A percentile compares a stretch with the other conserved stretches of the same genome.
phyloP scores from a whole-genome alignment of 345 rosid genomes.

The Fremontodendron californicum region DNA sequence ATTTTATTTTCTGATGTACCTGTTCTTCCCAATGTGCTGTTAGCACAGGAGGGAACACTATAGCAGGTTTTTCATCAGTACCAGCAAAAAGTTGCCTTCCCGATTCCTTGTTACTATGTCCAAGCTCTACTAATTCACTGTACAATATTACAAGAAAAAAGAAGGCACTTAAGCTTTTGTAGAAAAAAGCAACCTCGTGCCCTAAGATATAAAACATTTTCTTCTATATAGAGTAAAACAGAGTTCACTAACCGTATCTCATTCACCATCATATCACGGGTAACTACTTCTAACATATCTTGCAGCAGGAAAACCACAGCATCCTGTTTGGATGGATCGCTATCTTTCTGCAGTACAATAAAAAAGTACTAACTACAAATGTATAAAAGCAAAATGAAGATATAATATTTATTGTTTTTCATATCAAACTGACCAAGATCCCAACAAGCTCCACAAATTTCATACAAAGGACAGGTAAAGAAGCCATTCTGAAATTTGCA shows the following conservation, averaged over 20 bases:
- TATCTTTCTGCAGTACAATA: slow-evolving; percentile 75
- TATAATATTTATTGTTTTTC: neutral
- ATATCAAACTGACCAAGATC: slow-evolving; percentile 61
- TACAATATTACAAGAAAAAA: slow-evolving; percentile 7
- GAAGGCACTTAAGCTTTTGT: neutral
- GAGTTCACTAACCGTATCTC: slow-evolving; percentile 74
- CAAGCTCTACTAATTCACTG: slow-evolving; percentile 85
- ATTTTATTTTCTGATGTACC: slow-evolving; percentile 33
- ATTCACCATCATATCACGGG: slow-evolving; percentile 92
- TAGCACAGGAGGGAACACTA: slow-evolving; percentile 67
- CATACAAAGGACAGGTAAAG: slow-evolving; percentile 62
- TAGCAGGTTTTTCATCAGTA: slow-evolving; percentile 79
- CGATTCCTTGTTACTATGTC: slow-evolving; percentile 81
- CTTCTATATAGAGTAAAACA: slow-evolving; percentile 4
- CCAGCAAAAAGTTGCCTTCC: slow-evolving; percentile 97
- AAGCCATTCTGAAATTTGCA: slow-evolving; percentile 79
- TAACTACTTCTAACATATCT: slow-evolving; percentile 93
- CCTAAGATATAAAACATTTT: neutral
- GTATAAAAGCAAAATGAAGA: slow-evolving; percentile 11
- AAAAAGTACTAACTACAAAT: neutral
- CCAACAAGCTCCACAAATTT: slow-evolving; percentile 89
- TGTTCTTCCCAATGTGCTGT: slow-evolving; percentile 95
- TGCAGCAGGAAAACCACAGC: slow-evolving; percentile 77
- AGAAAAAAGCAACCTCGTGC: neutral
- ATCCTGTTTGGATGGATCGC: slow-evolving; percentile 64